Evolutionary conservation across 2,329 filamentous ascomycete species (phyloP).

Genomic region (Sphaerostilbella broomeana): DNA sequence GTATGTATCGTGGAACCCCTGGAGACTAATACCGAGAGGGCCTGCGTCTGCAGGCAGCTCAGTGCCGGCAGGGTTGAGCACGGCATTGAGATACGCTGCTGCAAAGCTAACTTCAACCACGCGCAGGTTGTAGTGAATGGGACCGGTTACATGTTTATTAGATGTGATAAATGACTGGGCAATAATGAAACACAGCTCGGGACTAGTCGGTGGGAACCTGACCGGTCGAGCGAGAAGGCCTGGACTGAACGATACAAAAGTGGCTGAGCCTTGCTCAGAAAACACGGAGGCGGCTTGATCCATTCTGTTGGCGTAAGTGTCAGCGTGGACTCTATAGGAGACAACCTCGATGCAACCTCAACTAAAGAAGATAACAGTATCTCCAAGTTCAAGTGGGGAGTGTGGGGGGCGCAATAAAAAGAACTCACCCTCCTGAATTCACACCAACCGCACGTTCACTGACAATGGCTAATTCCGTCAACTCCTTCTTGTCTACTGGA

Average conservation of each 20-base stretch:
- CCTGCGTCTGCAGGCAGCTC: slow-evolving; percentile 69
- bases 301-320: slow-evolving; percentile 55
- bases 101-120: slow-evolving; percentile 94
- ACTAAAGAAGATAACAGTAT: too few species aligned
- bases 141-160: slow-evolving; percentile 90
- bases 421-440: slow-evolving; percentile 76
- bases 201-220: slow-evolving; percentile 71
- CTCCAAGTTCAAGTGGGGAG: too few species aligned
- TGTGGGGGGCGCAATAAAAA: too few species aligned
- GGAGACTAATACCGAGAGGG: slow-evolving; percentile 75
- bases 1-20: slow-evolving; percentile 79
- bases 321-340: slow-evolving; percentile 10
- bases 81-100: slow-evolving; percentile 59
- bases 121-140: slow-evolving; percentile 91
- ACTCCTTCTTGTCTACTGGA: slow-evolving; percentile 78
- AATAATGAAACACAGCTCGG: slow-evolving; percentile 85
- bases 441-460: slow-evolving; percentile 92
- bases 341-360: too few species aligned
- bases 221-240: slow-evolving; percentile 69
- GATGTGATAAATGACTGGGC: slow-evolving; percentile 91
- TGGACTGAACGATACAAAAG: slow-evolving; percentile 87
- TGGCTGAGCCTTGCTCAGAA: slow-evolving; percentile 74
- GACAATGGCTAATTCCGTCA: slow-evolving; percentile 89
- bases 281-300: slow-evolving; percentile 96
- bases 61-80: slow-evolving; percentile 49